Evolutionary conservation across 768 basidiomycete species (phyloP).

Genomic region (Clitopilus hobsonii): DNA sequence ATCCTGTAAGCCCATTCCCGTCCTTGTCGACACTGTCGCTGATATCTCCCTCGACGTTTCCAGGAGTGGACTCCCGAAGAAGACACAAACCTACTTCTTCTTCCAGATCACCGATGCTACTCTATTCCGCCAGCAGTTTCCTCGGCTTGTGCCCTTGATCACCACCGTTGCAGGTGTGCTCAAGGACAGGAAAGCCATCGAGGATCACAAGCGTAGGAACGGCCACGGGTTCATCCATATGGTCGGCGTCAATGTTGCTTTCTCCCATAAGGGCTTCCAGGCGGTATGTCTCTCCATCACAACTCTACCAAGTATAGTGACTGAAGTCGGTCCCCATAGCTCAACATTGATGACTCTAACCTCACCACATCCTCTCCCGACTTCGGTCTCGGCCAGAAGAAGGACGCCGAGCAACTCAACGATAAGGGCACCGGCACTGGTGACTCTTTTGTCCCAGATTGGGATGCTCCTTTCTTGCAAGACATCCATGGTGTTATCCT

Average conservation of each 20-base stretch:
- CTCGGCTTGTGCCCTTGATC: conserved; percentile 36
- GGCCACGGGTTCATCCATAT: conserved; percentile 30
- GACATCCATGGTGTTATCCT: conserved; percentile 46
- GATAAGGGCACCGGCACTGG: conserved; percentile 26
- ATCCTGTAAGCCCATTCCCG: conserved; percentile 30
- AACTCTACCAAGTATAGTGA: neutral
- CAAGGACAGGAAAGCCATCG: conserved; percentile 34
- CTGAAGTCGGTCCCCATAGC: conserved; percentile 12
- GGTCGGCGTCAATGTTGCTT: conserved; percentile 47
- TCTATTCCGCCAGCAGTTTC: conserved; percentile 38
- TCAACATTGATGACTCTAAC: conserved; percentile 35
- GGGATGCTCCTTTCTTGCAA: conserved; percentile 42
- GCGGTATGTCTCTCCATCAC: neutral
- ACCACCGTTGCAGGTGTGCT: conserved; percentile 40
- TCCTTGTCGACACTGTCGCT: neutral
- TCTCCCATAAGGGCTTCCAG: conserved; percentile 43
- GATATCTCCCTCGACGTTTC: neutral
- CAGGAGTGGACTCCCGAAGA: conserved; percentile 54
- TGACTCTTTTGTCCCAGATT: conserved; percentile 31
- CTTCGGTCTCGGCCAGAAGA: conserved; percentile 37
- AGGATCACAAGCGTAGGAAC: conserved; percentile 32
- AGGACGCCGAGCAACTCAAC: conserved; percentile 32
- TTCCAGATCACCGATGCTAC: conserved; percentile 42
- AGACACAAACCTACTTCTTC: conserved; percentile 45
- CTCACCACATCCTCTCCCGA: conserved; percentile 24